Percentiles rank a stretch among this genome's conserved stretches.
Conservation (phyloP, 768 basidiomycete species). For the Mycena venus region DNA sequence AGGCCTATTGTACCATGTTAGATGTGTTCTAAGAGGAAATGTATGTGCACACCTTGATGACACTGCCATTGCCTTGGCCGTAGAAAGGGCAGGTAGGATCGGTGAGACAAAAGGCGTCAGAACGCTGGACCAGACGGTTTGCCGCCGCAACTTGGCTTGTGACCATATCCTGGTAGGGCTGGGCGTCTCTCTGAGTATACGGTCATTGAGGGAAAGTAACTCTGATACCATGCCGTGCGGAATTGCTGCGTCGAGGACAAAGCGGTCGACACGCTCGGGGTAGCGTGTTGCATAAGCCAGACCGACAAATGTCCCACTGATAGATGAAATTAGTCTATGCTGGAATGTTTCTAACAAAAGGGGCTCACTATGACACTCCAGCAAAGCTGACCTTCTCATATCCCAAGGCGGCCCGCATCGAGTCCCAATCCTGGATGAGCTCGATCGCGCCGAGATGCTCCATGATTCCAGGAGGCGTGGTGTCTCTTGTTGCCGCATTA, state of each 20-base stretch:
- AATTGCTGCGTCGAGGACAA: constrained; percentile 28
- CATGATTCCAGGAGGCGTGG: constrained; percentile 28
- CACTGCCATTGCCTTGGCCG: constrained; percentile 35
- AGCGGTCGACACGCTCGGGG: constrained; percentile 24
- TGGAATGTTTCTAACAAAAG: background rate
- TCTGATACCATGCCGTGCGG: background rate
- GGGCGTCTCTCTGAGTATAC: background rate
- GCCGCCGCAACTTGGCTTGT: constrained; percentile 25
- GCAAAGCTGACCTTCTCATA: constrained; percentile 25
- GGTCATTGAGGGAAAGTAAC: background rate
- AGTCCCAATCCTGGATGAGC: constrained; percentile 30
- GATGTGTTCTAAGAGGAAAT: no score
- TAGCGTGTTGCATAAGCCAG: constrained; percentile 23
- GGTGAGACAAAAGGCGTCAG: constrained; percentile 34
- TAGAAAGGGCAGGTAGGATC: constrained; percentile 35
- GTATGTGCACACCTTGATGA: constrained; percentile 49
- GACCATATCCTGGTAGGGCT: constrained; percentile 28
- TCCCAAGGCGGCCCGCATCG: constrained; percentile 25
- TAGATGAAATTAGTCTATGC: background rate
- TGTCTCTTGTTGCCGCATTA: background rate
- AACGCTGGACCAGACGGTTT: constrained; percentile 31
- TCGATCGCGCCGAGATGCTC: constrained; percentile 14
- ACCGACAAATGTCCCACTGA: constrained; percentile 14
- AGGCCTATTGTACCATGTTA: constrained; percentile 14
- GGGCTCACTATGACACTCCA: constrained; percentile 30